Base-by-base conservation (phyloP, 352 stramenopile species). In the Phytophthora niederhauseri region DNA sequence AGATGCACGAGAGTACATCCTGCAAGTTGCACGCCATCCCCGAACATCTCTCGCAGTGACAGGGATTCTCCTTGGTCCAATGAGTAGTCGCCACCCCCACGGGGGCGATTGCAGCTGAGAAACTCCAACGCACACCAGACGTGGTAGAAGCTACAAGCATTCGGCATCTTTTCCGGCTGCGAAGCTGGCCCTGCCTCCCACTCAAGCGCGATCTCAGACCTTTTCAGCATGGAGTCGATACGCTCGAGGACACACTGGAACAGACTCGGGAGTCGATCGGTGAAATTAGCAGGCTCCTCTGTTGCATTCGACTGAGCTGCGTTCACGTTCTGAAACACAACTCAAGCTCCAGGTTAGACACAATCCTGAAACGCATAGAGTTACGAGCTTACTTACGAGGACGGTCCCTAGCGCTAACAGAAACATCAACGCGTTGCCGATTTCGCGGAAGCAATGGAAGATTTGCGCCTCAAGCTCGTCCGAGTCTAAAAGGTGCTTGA, bases 401-500 rank as follows among this genome's bases (percentile, higher is more conserved):
- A 71, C 61, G 46, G 73, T 48, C 45, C 69, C 77, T 3, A 92
- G 61, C 4, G 83, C 24, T n/a, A 82, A 28, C 2, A 97, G 43
- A 60, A 94, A 84, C 36, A 82, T 64, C 4, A 97, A 57, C 2
- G 81, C 76, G 49, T 97, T 97, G 8, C 90, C 90, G 49, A 96
- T 77, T 60, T 92, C 76, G 24, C 86, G 76, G 8, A 96, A 79
- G 30, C 76, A 91, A 61, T 97, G 90, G 31, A 97, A 93, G 14
- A 97, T 78, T 34, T 97, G 86, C 2, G 77, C 73, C 64, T 94
- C 86, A 3, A 97, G 76, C 54, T 95, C 91, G 24, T 87, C 74
- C 19, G 86, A 90, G 30, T 92, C 85, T 8, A 97, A 68, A 49
- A 97, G 70, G 20, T 89, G 75, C 48, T 91, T 85, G 56, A 94